phyloP scores from a whole-genome alignment of 805 yeast species.

The Cyberlindnera petersonii region DNA sequence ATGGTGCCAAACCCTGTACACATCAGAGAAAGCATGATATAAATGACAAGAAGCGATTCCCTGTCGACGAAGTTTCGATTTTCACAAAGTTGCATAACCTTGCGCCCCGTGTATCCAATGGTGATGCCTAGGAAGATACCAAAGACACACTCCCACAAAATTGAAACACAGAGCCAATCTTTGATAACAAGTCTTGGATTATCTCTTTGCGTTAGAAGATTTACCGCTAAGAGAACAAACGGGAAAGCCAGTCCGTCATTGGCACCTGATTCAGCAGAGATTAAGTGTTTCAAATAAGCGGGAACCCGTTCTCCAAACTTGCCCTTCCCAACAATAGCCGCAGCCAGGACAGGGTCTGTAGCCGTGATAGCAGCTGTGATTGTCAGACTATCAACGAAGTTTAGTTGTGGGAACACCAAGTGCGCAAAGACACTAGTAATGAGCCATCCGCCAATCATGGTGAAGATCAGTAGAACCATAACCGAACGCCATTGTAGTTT shows the following conservation, averaged over 20 bases:
- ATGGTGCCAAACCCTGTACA: slow-evolving; percentile 89
- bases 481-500: slow-evolving; percentile 77
- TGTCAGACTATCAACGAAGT: slow-evolving; percentile 66
- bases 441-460: slow-evolving; percentile 88
- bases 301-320: slow-evolving; percentile 88
- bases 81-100: slow-evolving; percentile 72
- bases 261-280: slow-evolving; percentile 84
- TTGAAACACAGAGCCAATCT: slow-evolving; percentile 73
- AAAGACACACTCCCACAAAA: slow-evolving; percentile 76
- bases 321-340: slow-evolving; percentile 93
- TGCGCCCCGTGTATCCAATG: slow-evolving; percentile 68
- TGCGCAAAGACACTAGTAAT: slow-evolving; percentile 75
- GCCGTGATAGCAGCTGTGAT: slow-evolving; percentile 89
- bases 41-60: slow-evolving; percentile 82
- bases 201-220: slow-evolving; percentile 61
- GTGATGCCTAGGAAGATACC: slow-evolving; percentile 71
- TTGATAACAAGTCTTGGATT: slow-evolving; percentile 63
- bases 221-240: slow-evolving; percentile 67
- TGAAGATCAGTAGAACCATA: slow-evolving; percentile 67
- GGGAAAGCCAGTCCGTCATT: slow-evolving; percentile 97
- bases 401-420: slow-evolving; percentile 67
- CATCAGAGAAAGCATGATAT: slow-evolving; percentile 73
- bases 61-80: slow-evolving; percentile 66
- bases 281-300: slow-evolving; percentile 76
- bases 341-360: slow-evolving; percentile 91